phyloP scores from a whole-genome alignment of 148 eudicot genomes.

The Vaccinium vitisidaea region DNA sequence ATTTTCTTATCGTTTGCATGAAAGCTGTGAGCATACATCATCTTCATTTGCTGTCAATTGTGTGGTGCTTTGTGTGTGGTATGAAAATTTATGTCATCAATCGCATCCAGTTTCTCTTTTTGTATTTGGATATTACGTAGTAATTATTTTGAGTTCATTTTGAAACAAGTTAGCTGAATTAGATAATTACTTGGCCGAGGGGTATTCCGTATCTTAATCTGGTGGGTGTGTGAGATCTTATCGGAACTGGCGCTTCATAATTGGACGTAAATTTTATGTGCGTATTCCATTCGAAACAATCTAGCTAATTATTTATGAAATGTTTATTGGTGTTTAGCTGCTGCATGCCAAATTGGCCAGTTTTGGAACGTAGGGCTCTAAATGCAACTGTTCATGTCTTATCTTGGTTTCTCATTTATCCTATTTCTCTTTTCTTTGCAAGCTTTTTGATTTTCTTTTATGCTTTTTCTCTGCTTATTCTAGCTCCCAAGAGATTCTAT shows the following conservation, averaged over 20 bases:
- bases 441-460: not conserved
- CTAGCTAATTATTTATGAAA: not conserved
- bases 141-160: not conserved
- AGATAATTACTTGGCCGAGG: not conserved
- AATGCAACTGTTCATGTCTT: not conserved
- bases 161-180: not conserved
- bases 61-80: slow-evolving; percentile 9
- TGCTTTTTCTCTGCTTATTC: not conserved
- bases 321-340: not conserved
- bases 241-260: not conserved
- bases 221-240: not conserved
- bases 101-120: not conserved
- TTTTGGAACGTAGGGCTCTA: not conserved
- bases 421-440: not conserved
- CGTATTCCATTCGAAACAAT: not conserved
- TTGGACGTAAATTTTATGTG: not conserved
- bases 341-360: not conserved
- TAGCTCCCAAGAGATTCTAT: not conserved
- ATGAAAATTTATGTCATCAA: not conserved
- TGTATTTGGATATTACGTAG: not conserved
- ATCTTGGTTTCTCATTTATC: not conserved
- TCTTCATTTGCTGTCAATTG: slow-evolving; percentile 4
- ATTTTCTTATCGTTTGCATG: not conserved
- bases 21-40: not conserved
- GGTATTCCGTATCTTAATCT: slow-evolving; percentile 1